phyloP scores from a whole-genome alignment of 495 filamentous ascomycete genomes.

The Saxophila tyrrhenica region DNA sequence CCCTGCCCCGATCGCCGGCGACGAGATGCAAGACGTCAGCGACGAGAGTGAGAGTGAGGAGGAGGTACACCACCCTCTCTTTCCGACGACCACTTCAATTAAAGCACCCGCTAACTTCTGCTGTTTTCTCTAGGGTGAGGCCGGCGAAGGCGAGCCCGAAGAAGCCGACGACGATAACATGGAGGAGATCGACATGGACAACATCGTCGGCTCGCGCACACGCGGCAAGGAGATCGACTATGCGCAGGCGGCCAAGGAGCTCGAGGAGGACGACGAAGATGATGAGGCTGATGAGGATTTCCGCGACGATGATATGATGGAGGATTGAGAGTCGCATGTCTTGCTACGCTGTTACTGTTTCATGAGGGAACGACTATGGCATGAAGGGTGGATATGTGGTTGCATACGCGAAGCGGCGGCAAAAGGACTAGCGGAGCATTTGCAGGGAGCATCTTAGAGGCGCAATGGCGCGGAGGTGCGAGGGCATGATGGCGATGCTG shows the following conservation, averaged over 20 bases:
- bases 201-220: slow-evolving; percentile 87
- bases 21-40: slow-evolving; percentile 23
- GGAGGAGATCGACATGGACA: slow-evolving; percentile 77
- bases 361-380: background rate
- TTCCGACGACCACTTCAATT: background rate
- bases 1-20: slow-evolving; percentile 10
- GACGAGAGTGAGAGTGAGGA: slow-evolving; percentile 19
- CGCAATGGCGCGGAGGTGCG: background rate
- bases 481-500: too few species aligned
- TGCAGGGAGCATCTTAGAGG: background rate
- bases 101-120: background rate
- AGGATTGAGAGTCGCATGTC: background rate
- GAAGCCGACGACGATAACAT: slow-evolving; percentile 72
- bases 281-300: slow-evolving; percentile 31
- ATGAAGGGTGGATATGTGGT: background rate
- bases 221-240: slow-evolving; percentile 43
- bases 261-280: slow-evolving; percentile 27
- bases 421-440: background rate
- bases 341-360: background rate
- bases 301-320: slow-evolving; percentile 19
- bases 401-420: background rate
- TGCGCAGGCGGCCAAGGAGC: slow-evolving; percentile 29
- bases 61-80: background rate
- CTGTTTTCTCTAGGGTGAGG: background rate
- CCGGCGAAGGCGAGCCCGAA: slow-evolving; percentile 26